phyloP scores from a whole-genome alignment of 352 stramenopile species.

The Phytophthora megakarya region DNA sequence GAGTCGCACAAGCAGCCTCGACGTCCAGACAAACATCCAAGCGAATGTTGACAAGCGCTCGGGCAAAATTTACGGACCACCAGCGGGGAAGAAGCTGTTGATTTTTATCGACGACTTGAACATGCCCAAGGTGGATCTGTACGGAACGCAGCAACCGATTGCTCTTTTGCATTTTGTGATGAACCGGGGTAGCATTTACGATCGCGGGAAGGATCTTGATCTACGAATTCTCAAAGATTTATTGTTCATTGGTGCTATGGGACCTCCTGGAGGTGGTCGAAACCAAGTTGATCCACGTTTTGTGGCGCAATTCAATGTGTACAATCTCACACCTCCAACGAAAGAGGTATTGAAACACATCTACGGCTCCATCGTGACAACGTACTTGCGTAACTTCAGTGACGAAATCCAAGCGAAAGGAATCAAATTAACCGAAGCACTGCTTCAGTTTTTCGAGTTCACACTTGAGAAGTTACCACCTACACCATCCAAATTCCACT shows the following conservation, averaged over 20 bases:
- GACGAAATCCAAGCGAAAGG: constrained; percentile 81
- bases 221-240: constrained; percentile 94
- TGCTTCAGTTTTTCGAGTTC: constrained; percentile 91
- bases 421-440: constrained; percentile 82
- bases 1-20: constrained; percentile 91
- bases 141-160: constrained; percentile 96
- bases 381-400: constrained; percentile 90
- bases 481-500: constrained; percentile 96
- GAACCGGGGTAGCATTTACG: constrained; percentile 91
- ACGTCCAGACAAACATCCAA: constrained; percentile 95
- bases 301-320: constrained; percentile 95
- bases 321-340: constrained; percentile 93
- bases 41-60: constrained; percentile 96
- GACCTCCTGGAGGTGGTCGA: constrained; percentile 91
- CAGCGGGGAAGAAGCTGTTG: constrained; percentile 93
- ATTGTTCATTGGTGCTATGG: constrained; percentile 95
- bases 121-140: constrained; percentile 96
- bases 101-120: constrained; percentile 97
- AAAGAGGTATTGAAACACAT: constrained; percentile 92
- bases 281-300: constrained; percentile 96
- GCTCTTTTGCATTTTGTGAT: constrained; percentile 95
- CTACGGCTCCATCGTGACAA: constrained; percentile 93
- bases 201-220: constrained; percentile 95
- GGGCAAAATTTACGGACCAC: constrained; percentile 94
- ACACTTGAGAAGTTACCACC: constrained; percentile 91